Evolutionary conservation across 371 early-diverging fungal species (phyloP).

Genomic region (Fennellomyces sp.): DNA sequence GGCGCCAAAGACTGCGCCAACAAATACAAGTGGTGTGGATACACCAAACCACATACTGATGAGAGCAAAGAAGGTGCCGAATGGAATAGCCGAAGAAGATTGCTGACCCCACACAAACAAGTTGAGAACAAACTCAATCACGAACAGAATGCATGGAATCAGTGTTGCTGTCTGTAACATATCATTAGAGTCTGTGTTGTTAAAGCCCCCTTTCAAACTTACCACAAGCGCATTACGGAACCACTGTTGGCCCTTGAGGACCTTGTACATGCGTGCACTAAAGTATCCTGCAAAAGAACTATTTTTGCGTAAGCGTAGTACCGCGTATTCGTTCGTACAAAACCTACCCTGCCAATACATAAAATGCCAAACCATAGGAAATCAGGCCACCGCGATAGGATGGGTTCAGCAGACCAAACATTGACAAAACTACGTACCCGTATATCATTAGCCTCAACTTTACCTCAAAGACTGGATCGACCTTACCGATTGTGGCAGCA

Average conservation of each 20-base stretch:
- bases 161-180: conserved; percentile 44
- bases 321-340: conserved; percentile 8
- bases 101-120: conserved; percentile 74
- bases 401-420: conserved; percentile 80
- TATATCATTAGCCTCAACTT: no score
- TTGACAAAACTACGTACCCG: conserved; percentile 58
- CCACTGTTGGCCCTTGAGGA: conserved; percentile 78
- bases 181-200: not conserved
- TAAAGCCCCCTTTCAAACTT: conserved; percentile 6
- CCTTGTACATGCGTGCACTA: conserved; percentile 79
- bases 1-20: conserved; percentile 83
- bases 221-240: conserved; percentile 66
- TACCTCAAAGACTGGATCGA: not conserved
- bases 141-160: conserved; percentile 50
- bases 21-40: conserved; percentile 69
- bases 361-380: conserved; percentile 71
- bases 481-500: conserved; percentile 47
- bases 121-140: conserved; percentile 64
- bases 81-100: conserved; percentile 83
- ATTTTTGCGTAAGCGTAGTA: not conserved
- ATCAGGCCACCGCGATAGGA: conserved; percentile 76
- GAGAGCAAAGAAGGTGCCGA: conserved; percentile 80
- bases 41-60: conserved; percentile 77
- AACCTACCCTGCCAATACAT: conserved; percentile 71
- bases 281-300: conserved; percentile 72